phyloP scores from a whole-genome alignment of 768 basidiomycete species.

The Pulveroboletus sp. region DNA sequence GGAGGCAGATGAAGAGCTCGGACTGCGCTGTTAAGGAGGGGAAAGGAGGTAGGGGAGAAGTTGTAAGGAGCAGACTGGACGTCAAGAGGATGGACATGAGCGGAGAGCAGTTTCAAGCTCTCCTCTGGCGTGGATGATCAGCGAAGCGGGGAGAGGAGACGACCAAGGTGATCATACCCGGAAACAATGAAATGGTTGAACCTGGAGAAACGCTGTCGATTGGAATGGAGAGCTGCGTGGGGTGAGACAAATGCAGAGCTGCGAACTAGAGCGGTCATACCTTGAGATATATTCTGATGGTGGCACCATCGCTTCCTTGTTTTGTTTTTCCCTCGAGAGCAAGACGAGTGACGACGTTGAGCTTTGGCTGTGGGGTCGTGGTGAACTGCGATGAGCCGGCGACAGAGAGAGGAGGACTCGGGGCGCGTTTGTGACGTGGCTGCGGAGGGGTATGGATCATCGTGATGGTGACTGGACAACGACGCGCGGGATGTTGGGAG shows the following conservation, averaged over 20 bases:
- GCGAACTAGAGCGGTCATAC: conserved; percentile 32
- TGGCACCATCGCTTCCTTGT: conserved; percentile 57
- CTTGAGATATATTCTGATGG: conserved; percentile 75
- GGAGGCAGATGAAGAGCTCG: conserved; percentile 63
- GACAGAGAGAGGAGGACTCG: conserved; percentile 30
- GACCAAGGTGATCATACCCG: conserved; percentile 40
- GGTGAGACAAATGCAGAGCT: conserved; percentile 1
- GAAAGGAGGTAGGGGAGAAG: conserved; percentile 59
- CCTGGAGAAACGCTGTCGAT: conserved; percentile 62
- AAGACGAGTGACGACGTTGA: conserved; percentile 69
- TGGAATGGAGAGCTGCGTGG: conserved; percentile 59
- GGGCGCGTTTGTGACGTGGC: conserved; percentile 27
- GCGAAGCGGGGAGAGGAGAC: not conserved
- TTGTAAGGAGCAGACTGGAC: conserved; percentile 66
- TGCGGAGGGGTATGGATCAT: conserved; percentile 17
- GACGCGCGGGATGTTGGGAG: not conserved
- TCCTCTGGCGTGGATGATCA: conserved; percentile 49
- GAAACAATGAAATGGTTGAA: conserved; percentile 64
- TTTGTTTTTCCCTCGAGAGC: conserved; percentile 72
- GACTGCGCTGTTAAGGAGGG: conserved; percentile 64
- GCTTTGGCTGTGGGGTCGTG: conserved; percentile 41
- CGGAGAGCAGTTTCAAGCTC: conserved; percentile 67
- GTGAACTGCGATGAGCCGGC: conserved; percentile 43
- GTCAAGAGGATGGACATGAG: conserved; percentile 75
- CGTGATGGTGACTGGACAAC: not conserved